phyloP scores from a whole-genome alignment of 2,329 filamentous ascomycete genomes.

The Parastagonospora nodorum region DNA sequence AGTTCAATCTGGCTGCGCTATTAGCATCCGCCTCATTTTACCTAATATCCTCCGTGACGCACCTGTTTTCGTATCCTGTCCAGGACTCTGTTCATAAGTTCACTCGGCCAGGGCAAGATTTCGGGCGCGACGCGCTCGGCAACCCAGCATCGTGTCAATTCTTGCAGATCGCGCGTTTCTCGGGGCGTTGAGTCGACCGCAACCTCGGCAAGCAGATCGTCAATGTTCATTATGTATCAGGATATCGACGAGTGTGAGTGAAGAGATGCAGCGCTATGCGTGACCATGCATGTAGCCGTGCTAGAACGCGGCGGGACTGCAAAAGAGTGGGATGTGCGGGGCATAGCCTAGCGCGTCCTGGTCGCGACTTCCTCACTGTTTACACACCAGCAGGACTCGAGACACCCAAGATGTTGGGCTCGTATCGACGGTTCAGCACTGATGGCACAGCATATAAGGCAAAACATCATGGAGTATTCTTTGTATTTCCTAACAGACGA shows the following conservation, averaged over 20 bases:
- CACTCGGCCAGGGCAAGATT: conserved; percentile 77
- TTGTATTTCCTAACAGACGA: conserved; percentile 28
- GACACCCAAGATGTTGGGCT: no score
- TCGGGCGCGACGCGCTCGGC: conserved; percentile 90
- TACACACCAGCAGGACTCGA: not conserved
- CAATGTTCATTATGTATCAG: conserved; percentile 50
- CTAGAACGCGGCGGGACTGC: not conserved
- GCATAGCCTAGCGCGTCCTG: not conserved
- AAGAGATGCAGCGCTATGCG: not conserved
- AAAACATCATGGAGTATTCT: conserved; percentile 18
- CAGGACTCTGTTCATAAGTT: conserved; percentile 82
- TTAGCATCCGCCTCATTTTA: conserved; percentile 13
- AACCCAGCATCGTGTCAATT: conserved; percentile 89
- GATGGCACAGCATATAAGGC: not conserved
- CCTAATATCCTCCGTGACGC: conserved; percentile 8
- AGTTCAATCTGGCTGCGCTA: conserved; percentile 50
- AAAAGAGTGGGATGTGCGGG: not conserved
- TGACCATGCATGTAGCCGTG: not conserved
- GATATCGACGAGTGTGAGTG: not conserved
- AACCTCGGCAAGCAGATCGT: conserved; percentile 59
- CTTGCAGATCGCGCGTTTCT: conserved; percentile 78
- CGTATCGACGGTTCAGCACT: not conserved
- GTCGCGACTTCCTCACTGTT: not conserved
- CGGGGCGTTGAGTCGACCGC: conserved; percentile 53
- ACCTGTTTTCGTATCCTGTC: conserved; percentile 54